Evolutionary conservation across 2,329 filamentous ascomycete genomes (phyloP).

Genomic region (Penicillium sp.): DNA sequence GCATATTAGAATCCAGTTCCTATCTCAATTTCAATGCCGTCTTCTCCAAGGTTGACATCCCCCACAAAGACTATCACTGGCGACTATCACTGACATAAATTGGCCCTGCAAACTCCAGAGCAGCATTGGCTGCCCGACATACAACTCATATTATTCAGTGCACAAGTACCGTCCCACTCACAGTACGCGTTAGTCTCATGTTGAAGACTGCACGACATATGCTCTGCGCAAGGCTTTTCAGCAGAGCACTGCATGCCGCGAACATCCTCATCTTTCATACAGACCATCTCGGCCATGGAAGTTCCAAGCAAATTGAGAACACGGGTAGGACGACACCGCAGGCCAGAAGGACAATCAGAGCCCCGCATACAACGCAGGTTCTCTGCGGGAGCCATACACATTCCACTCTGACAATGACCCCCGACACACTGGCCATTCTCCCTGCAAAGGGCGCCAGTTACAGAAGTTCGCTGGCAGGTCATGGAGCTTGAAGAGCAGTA

Average conservation of each 20-base stretch:
- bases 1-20: background rate
- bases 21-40: background rate
- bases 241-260: background rate
- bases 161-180: background rate
- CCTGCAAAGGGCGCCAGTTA: background rate
- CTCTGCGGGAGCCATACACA: background rate
- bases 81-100: background rate
- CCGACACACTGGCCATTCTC: background rate
- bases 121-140: background rate
- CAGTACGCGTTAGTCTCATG: background rate
- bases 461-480: background rate
- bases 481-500: background rate
- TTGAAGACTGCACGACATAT: background rate
- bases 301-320: background rate
- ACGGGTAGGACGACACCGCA: background rate
- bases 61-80: background rate
- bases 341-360: slow-evolving; percentile 1
- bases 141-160: background rate
- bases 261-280: background rate
- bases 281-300: background rate
- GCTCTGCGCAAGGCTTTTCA: background rate
- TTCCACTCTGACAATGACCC: background rate
- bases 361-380: background rate
- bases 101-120: background rate
- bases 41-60: background rate